phyloP scores from a whole-genome alignment of 257 asterid species.

The Solanum boliviense region DNA sequence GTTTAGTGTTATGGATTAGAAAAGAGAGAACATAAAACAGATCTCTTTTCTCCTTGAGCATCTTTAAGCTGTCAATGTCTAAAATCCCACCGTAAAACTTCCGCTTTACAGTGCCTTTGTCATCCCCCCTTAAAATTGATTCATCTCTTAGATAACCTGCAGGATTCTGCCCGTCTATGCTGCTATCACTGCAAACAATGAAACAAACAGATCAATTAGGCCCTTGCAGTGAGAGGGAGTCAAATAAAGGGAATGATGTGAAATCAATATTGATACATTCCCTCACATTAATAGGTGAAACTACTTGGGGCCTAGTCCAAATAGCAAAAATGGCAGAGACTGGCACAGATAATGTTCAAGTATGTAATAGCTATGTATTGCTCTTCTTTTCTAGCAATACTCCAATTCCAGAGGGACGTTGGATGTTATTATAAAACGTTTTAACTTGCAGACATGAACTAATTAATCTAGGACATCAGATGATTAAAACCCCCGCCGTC shows the following conservation, averaged over 20 bases:
- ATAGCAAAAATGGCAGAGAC: neutral
- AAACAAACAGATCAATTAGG: neutral
- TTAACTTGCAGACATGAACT: neutral
- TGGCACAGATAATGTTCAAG: neutral
- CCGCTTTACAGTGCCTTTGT: conserved; percentile 32
- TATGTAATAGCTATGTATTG: neutral
- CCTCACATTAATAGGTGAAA: neutral
- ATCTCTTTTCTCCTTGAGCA: conserved; percentile 72
- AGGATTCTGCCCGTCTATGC: conserved; percentile 7
- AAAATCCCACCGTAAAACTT: conserved; percentile 51
- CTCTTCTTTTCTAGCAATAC: neutral
- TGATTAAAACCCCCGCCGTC: neutral
- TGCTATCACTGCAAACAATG: conserved; percentile 24
- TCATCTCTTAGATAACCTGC: conserved; percentile 29
- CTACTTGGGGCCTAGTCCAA: neutral
- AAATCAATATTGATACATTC: neutral
- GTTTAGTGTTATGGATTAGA: conserved; percentile 82
- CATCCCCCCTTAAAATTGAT: conserved; percentile 20
- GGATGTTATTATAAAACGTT: neutral
- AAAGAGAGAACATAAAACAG: conserved; percentile 62
- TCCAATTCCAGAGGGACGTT: neutral
- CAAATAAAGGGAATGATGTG: neutral
- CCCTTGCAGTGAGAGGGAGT: neutral
- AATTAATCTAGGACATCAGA: neutral
- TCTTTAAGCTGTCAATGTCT: conserved; percentile 61